Conservation (phyloP, 78 protist genomes). For the Emiliania huxleyi region DNA sequence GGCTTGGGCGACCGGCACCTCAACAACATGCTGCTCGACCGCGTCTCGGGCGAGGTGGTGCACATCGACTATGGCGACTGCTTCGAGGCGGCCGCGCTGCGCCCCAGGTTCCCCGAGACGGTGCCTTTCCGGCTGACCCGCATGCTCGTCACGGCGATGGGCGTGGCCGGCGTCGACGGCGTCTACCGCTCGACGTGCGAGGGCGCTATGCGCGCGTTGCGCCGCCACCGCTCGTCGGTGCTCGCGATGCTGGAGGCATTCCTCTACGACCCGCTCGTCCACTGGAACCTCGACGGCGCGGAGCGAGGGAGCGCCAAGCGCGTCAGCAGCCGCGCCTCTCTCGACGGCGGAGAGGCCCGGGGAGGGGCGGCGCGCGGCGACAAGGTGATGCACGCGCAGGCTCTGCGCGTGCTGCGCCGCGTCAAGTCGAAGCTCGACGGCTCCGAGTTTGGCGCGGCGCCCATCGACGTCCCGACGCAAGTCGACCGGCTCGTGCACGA, state of each 20-base stretch:
- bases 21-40: slow-evolving; percentile 46
- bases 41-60: slow-evolving; percentile 26
- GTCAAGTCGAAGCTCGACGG: slow-evolving; percentile 91
- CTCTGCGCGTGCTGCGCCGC: slow-evolving; percentile 81
- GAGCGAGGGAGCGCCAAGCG: too few species aligned
- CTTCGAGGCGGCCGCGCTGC: not conserved
- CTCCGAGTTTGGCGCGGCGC: not conserved
- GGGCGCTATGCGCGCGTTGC: slow-evolving; percentile 33
- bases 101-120: slow-evolving; percentile 65
- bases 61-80: slow-evolving; percentile 68
- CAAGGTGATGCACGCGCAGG: slow-evolving; percentile 69
- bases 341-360: too few species aligned
- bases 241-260: slow-evolving; percentile 73
- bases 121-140: slow-evolving; percentile 84
- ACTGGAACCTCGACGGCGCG: not conserved
- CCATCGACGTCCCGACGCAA: not conserved
- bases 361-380: too few species aligned
- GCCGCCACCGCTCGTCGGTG: slow-evolving; percentile 10
- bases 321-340: too few species aligned
- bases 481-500: slow-evolving; percentile 2
- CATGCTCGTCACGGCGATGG: slow-evolving; percentile 80
- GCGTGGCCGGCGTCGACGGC: slow-evolving; percentile 52
- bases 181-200: too few species aligned
- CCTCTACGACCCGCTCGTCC: slow-evolving; percentile 73
- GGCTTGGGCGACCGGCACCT: slow-evolving; percentile 46